These are phyloP conservation scores for Russula vinacea DNA, from an alignment of 768 basidiomycete species.

Conservation along the genomic window DNA sequence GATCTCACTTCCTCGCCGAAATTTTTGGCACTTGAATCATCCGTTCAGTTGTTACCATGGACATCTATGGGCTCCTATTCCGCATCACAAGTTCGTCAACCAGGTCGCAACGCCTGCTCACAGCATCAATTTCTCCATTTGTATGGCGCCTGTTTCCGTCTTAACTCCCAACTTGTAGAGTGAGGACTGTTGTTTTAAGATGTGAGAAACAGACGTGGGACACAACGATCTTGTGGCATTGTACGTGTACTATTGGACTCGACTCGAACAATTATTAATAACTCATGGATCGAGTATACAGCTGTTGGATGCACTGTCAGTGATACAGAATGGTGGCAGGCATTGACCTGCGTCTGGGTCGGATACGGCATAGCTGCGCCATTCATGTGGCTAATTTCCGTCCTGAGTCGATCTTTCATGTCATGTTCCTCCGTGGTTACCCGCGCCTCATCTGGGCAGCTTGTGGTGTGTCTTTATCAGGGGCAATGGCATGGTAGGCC, in stretches of 20 bases:
- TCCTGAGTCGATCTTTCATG: slow-evolving; percentile 71
- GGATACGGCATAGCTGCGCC: slow-evolving; percentile 45
- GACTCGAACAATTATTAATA: slow-evolving; percentile 8
- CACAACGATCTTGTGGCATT: slow-evolving; percentile 60
- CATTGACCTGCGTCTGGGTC: slow-evolving; percentile 77
- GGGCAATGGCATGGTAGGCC: slow-evolving; percentile 66
- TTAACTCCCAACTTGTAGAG: slow-evolving; percentile 44
- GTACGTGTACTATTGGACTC: slow-evolving; percentile 37
- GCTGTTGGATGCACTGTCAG: slow-evolving; percentile 71
- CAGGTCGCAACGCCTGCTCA: slow-evolving; percentile 12
- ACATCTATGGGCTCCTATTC: slow-evolving; percentile 7
- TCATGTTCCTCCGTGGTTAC: slow-evolving; percentile 73
- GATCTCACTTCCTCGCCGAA: not conserved
- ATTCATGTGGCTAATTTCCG: slow-evolving; percentile 72
- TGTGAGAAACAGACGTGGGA: slow-evolving; percentile 64
- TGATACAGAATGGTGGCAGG: slow-evolving; percentile 82
- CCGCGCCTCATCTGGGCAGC: slow-evolving; percentile 73
- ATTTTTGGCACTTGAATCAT: not conserved
- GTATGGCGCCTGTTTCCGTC: not conserved
- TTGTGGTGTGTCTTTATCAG: slow-evolving; percentile 82
- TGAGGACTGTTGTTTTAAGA: slow-evolving; percentile 66
- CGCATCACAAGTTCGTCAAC: slow-evolving; percentile 15
- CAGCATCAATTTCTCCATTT: slow-evolving; percentile 7
- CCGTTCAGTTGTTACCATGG: slow-evolving; percentile 13
- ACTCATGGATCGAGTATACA: slow-evolving; percentile 21